Evolutionary conservation across 1,139 yeast species (phyloP).

Genomic region (Sugiyamaella paludigena): DNA sequence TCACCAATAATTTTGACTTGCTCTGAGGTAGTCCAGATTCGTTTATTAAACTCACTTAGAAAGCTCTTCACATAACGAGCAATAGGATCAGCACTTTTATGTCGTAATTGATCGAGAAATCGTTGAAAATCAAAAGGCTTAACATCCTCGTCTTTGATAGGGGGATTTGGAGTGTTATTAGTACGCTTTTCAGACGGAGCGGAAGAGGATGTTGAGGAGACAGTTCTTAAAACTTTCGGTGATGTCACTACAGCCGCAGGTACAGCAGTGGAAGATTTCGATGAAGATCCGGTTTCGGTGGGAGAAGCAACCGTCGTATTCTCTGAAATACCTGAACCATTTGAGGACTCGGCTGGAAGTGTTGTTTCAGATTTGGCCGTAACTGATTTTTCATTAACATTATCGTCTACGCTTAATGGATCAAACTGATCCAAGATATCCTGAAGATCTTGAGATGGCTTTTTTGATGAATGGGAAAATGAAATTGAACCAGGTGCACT

Average conservation of each 20-base stretch:
- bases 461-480: conserved; percentile 5
- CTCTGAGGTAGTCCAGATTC: conserved; percentile 72
- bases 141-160: conserved; percentile 19
- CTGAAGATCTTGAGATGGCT: conserved; percentile 24
- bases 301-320: too few species aligned
- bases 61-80: conserved; percentile 80
- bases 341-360: not conserved
- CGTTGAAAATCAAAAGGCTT: conserved; percentile 74
- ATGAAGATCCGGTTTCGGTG: too few species aligned
- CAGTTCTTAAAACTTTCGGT: not conserved
- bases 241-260: too few species aligned
- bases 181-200: not conserved
- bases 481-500: conserved; percentile 19
- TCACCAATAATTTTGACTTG: conserved; percentile 74
- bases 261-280: too few species aligned
- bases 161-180: conserved; percentile 1
- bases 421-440: conserved; percentile 36
- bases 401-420: conserved; percentile 25
- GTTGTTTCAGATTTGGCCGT: not conserved
- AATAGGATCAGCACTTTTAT: conserved; percentile 81
- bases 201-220: not conserved
- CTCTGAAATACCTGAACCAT: not conserved
- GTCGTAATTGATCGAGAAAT: conserved; percentile 69
- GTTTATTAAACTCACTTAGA: conserved; percentile 67
- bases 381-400: not conserved